Base-by-base conservation (phyloP, 2,329 filamentous ascomycete species). In the Chaetomiaceae sp. region DNA sequence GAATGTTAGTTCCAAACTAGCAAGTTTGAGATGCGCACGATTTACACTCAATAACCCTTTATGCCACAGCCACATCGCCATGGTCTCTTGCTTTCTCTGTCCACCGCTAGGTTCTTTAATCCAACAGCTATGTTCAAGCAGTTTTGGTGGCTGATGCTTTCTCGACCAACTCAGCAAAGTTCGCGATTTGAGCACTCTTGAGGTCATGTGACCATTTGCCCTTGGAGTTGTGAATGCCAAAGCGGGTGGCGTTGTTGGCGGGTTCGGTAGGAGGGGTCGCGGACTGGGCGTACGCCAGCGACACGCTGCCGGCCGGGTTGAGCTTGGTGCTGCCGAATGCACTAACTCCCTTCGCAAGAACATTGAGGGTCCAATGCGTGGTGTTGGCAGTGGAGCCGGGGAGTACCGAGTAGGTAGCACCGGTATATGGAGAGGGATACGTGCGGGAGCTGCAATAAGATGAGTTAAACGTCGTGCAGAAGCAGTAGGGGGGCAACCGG, bases 341-440 rank as follows among this genome's bases (percentile, higher is more conserved):
- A 51, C 67, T 71, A 55, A 69, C 69, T 31, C 70, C 70, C 48
- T 64, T 62, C 62, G 68, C 70, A 16, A 71, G 60, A 13, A 64
- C 64, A 19, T 62, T 70, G 48, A 71, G 54, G 2, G 64, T 66
- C 69, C 70, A 73, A 61, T 73, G 70, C 10, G 70, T 72, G 30
- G 57, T 62, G 54, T 73, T 72, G 53, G 63, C 56, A 1, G 54
- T 58, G 1, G 68, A 67, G 5, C 66, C 65, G 6, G 64, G 61
- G 19, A 71, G 64, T 6, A 66, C 50, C 5, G 62, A 65, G 58
- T 68, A 67, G 44, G 53, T 65, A 3, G 67, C 68, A 12, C 55
- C 60, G 4, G 63, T 55, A 44, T 70, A 71, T 2, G 63, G 40
- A 2, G 60, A 58, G 1, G 70, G 69, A 43, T 66, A 60, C 7